Percentiles rank a stretch among this genome's conserved stretches.
Conservation (phyloP, 306 rosid genomes). For the Lupinus albus region DNA sequence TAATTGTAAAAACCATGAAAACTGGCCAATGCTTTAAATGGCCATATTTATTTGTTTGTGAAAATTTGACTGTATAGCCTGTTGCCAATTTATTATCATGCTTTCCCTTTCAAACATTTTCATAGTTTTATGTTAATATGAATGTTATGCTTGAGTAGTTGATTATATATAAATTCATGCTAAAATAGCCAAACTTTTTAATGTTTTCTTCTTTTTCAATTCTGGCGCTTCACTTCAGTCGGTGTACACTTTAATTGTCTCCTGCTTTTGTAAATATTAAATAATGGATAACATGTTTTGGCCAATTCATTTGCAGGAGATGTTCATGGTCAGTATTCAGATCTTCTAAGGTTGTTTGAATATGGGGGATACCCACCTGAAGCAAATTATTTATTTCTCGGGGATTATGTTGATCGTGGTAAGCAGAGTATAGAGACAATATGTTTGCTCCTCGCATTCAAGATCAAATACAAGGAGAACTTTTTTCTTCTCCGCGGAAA, state of each 20-base stretch:
- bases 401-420: conserved; percentile 90
- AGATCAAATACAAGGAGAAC: conserved; percentile 82
- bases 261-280: conserved; percentile 22
- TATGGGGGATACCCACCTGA: conserved; percentile 85
- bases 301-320: conserved; percentile 58
- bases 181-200: not conserved
- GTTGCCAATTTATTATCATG: conserved; percentile 9
- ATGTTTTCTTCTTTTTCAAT: not conserved
- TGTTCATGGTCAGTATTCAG: conserved; percentile 85
- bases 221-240: conserved; percentile 9
- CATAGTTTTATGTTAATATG: conserved; percentile 19
- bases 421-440: conserved; percentile 86
- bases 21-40: no score
- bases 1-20: not conserved
- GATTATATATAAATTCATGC: conserved; percentile 29
- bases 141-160: conserved; percentile 15
- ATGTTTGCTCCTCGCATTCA: conserved; percentile 81
- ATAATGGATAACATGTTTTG: conserved; percentile 17
- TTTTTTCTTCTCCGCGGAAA: conserved; percentile 89
- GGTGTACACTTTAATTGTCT: not conserved
- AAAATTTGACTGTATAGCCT: conserved; percentile 15
- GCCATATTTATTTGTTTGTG: conserved; percentile 16
- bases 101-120: conserved; percentile 7
- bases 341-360: conserved; percentile 75
- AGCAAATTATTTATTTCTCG: conserved; percentile 82